These are phyloP conservation scores for Megacollybia marginata DNA, from an alignment of 768 basidiomycete genomes.

Conservation along the genomic window DNA sequence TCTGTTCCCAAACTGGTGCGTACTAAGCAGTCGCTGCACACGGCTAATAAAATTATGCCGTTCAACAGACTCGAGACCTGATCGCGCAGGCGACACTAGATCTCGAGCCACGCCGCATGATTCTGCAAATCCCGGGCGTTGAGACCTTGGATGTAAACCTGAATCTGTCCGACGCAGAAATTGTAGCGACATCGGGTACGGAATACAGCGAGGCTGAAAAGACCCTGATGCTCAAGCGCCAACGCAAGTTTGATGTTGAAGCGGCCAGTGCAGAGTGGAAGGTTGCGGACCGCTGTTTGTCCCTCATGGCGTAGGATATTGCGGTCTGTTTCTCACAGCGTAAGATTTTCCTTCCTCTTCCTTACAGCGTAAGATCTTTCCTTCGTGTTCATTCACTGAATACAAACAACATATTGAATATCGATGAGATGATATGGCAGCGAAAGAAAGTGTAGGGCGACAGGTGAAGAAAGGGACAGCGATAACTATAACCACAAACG, in stretches of 20 bases:
- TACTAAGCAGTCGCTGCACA: conserved; percentile 10
- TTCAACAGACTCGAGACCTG: conserved; percentile 34
- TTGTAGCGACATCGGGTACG: conserved; percentile 23
- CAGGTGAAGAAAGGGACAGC: neutral
- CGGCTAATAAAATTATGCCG: neutral
- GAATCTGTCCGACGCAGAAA: conserved; percentile 45
- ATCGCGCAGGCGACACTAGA: conserved; percentile 50
- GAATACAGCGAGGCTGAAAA: conserved; percentile 21
- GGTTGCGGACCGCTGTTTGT: conserved; percentile 41
- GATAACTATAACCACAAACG: conserved; percentile 1
- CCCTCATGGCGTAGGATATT: neutral
- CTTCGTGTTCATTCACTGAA: neutral
- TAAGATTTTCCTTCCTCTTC: too few species aligned
- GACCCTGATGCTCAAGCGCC: conserved; percentile 46
- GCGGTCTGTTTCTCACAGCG: neutral
- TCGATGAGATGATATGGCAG: neutral
- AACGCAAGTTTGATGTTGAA: conserved; percentile 54
- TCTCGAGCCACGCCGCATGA: conserved; percentile 53
- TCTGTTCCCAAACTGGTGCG: conserved; percentile 53
- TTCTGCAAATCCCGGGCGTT: conserved; percentile 39
- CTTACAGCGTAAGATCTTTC: neutral
- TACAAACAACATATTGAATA: neutral
- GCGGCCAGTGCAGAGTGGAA: conserved; percentile 62
- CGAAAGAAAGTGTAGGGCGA: neutral
- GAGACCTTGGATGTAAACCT: conserved; percentile 55